Evolutionary conservation across 2,329 filamentous ascomycete genomes (phyloP).

Genomic region (Aureobasidium subglaciale): DNA sequence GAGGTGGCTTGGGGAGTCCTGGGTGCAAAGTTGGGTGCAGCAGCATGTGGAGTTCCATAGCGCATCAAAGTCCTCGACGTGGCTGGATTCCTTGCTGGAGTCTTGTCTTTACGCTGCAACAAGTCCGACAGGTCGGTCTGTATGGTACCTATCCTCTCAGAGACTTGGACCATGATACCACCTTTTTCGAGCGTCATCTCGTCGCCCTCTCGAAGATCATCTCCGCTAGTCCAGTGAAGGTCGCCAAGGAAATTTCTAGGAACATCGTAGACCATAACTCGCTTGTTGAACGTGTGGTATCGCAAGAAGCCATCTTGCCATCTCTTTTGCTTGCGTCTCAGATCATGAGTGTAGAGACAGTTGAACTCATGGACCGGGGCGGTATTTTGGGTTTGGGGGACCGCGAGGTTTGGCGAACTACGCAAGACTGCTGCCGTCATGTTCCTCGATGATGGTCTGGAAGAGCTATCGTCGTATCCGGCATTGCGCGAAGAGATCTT

Average conservation of each 20-base stretch:
- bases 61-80: conserved; percentile 22
- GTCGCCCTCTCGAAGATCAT: conserved; percentile 69
- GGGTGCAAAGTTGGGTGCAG: conserved; percentile 34
- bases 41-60: conserved; percentile 22
- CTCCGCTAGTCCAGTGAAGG: conserved; percentile 66
- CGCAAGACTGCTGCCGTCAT: conserved; percentile 30
- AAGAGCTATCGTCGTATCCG: background rate
- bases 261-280: conserved; percentile 84
- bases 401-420: conserved; percentile 29
- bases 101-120: conserved; percentile 58
- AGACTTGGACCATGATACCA: conserved; percentile 70
- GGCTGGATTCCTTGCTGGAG: conserved; percentile 16
- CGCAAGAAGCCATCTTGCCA: conserved; percentile 90
- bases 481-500: background rate
- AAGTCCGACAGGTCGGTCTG: conserved; percentile 74
- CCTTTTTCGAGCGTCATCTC: conserved; percentile 72
- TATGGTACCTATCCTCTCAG: conserved; percentile 62
- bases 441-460: conserved; percentile 5
- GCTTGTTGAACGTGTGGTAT: conserved; percentile 85
- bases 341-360: conserved; percentile 81
- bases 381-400: conserved; percentile 53
- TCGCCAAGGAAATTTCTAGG: conserved; percentile 76
- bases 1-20: conserved; percentile 24
- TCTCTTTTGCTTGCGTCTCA: conserved; percentile 78
- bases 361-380: conserved; percentile 73